These are phyloP conservation scores for Annulohypoxylon stygium DNA, from an alignment of 495 filamentous ascomycete species.

Conservation along the genomic window DNA sequence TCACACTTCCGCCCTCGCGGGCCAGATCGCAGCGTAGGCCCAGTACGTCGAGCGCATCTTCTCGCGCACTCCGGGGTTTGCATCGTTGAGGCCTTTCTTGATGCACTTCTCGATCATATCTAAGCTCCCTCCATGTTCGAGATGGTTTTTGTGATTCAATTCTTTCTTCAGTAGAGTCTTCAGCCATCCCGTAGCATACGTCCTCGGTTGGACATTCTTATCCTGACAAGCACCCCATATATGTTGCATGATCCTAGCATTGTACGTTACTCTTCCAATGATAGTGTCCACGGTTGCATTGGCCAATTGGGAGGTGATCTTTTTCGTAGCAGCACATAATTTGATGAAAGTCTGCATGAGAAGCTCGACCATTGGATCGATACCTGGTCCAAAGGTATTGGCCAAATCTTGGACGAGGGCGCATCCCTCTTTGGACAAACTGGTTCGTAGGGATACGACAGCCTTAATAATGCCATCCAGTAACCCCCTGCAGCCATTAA, in stretches of 20 bases:
- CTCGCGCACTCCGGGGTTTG: slow-evolving; percentile 89
- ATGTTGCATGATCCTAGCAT: slow-evolving; percentile 83
- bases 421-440: slow-evolving; percentile 86
- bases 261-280: slow-evolving; percentile 82
- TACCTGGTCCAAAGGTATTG: slow-evolving; percentile 75
- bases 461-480: slow-evolving; percentile 93
- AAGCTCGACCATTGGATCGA: slow-evolving; percentile 92
- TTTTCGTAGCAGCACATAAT: slow-evolving; percentile 87
- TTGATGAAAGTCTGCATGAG: slow-evolving; percentile 91
- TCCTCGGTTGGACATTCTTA: slow-evolving; percentile 88
- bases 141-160: slow-evolving; percentile 78
- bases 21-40: slow-evolving; percentile 82
- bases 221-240: slow-evolving; percentile 83
- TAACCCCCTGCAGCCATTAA: slow-evolving; percentile 76
- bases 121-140: slow-evolving; percentile 86
- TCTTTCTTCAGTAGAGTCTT: slow-evolving; percentile 84
- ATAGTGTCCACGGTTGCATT: slow-evolving; percentile 81
- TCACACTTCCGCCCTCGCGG: slow-evolving; percentile 78
- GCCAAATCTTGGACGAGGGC: slow-evolving; percentile 89
- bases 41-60: slow-evolving; percentile 87
- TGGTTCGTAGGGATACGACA: slow-evolving; percentile 87
- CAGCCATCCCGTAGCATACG: slow-evolving; percentile 85
- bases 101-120: slow-evolving; percentile 88
- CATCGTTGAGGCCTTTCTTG: slow-evolving; percentile 85
- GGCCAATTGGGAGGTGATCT: slow-evolving; percentile 84